phyloP scores from a whole-genome alignment of 129 eudicot species.

The Artemisia argyi region DNA sequence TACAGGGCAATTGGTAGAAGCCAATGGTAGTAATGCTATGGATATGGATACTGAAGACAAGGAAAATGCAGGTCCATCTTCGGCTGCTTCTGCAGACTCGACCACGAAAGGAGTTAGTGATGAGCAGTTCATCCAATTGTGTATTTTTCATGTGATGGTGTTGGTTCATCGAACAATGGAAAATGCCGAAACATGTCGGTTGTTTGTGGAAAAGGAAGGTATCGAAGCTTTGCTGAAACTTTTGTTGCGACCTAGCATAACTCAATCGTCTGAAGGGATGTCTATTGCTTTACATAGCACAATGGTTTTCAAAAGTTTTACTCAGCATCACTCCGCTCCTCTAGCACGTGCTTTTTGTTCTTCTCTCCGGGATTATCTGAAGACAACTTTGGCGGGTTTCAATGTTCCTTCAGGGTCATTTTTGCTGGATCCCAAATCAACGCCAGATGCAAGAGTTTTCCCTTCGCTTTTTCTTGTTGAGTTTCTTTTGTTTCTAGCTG shows the following conservation, averaged over 20 bases:
- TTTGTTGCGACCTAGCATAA: slow-evolving; percentile 76
- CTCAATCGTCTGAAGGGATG: slow-evolving; percentile 95
- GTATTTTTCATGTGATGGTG: slow-evolving; percentile 93
- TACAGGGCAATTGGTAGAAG: slow-evolving; percentile 38
- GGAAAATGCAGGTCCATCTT: slow-evolving; percentile 51
- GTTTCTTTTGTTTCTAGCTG: slow-evolving; percentile 88
- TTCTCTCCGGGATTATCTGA: slow-evolving; percentile 68
- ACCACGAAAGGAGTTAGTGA: slow-evolving; percentile 51
- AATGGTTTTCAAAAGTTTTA: slow-evolving; percentile 88
- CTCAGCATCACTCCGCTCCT: slow-evolving; percentile 92
- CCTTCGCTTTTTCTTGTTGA: slow-evolving; percentile 92
- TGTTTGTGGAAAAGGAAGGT: slow-evolving; percentile 90
- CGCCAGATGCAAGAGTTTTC: slow-evolving; percentile 63
- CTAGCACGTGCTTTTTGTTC: slow-evolving; percentile 91
- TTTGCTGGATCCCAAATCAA: slow-evolving; percentile 66
- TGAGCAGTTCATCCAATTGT: slow-evolving; percentile 78
- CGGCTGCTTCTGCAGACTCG: slow-evolving; percentile 43
- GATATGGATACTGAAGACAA: slow-evolving; percentile 75
- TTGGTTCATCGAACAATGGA: slow-evolving; percentile 95
- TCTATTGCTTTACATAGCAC: slow-evolving; percentile 95
- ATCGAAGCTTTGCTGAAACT: slow-evolving; percentile 86
- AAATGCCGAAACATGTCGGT: slow-evolving; percentile 90
- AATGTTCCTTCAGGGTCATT: slow-evolving; percentile 61
- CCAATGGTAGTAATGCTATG: slow-evolving; percentile 51
- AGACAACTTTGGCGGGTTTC: slow-evolving; percentile 65